A percentile compares a stretch with the other conserved stretches of the same genome.
phyloP scores from a whole-genome alignment of 345 rosid genomes.

The Eucalyptus shirleyi region DNA sequence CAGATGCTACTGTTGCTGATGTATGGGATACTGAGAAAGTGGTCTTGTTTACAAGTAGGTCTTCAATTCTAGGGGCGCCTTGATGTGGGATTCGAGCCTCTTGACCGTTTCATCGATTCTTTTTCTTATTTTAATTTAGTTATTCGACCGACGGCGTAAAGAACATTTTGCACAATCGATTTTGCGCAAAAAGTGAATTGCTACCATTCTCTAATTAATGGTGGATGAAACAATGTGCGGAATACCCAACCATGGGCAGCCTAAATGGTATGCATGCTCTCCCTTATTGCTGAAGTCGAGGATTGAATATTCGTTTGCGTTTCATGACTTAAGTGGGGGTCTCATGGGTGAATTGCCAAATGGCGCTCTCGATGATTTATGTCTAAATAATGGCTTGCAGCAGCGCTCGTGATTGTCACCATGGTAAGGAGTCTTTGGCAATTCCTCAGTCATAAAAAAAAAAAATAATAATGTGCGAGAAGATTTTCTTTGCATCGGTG shows the following conservation, averaged over 20 bases:
- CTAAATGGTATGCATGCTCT: too few species aligned
- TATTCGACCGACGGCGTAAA: background rate
- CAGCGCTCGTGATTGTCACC: too few species aligned
- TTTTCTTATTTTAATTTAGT: background rate
- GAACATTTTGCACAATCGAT: background rate
- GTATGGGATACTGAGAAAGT: background rate
- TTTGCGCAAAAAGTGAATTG: background rate
- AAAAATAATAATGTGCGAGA: rapidly evolving
- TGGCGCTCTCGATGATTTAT: rapidly evolving
- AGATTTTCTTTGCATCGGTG: background rate
- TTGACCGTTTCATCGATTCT: background rate
- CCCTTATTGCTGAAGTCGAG: rapidly evolving
- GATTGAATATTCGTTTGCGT: too few species aligned
- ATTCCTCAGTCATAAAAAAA: too few species aligned
- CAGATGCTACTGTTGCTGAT: background rate
- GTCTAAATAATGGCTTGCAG: too few species aligned
- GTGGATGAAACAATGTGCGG: background rate
- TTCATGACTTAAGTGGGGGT: too few species aligned
- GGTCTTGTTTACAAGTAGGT: background rate
- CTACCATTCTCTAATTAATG: background rate
- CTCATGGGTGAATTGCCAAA: rapidly evolving
- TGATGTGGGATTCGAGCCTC: background rate
- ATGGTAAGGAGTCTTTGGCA: rapidly evolving
- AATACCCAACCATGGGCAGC: too few species aligned
- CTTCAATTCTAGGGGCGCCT: background rate